These are phyloP conservation scores for Grosmannia huntii DNA, from an alignment of 2,329 filamentous ascomycete genomes.

Conservation along the genomic window DNA sequence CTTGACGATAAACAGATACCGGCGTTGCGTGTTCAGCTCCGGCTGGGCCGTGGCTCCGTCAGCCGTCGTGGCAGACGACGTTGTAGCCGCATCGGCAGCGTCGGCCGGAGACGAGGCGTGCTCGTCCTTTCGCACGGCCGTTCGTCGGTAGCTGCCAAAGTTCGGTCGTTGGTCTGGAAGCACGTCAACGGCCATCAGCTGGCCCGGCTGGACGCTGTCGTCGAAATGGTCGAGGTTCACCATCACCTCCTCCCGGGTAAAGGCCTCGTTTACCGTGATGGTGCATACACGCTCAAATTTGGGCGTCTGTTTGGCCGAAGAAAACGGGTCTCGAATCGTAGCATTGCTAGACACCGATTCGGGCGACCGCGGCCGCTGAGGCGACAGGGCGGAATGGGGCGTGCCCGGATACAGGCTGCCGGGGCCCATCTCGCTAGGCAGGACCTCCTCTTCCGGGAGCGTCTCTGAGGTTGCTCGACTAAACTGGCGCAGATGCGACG, in stretches of 20 bases:
- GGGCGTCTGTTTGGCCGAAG: conserved; percentile 10
- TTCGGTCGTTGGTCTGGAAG: conserved; percentile 26
- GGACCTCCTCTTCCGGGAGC: background rate
- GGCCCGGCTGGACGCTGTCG: conserved; percentile 48
- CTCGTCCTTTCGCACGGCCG: conserved; percentile 13
- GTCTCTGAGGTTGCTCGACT: conserved; percentile 20
- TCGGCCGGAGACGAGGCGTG: background rate
- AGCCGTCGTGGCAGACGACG: background rate
- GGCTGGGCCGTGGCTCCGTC: conserved; percentile 5
- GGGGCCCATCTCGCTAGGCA: background rate
- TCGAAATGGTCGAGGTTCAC: conserved; percentile 63
- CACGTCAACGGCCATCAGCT: conserved; percentile 60
- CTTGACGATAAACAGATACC: conserved; percentile 61
- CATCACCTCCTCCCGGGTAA: conserved; percentile 66
- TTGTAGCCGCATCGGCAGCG: background rate
- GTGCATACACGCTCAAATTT: conserved; percentile 35
- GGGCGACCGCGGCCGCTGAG: conserved; percentile 27
- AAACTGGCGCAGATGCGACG: conserved; percentile 39
- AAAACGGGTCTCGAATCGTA: conserved; percentile 24
- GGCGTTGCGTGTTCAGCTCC: conserved; percentile 15
- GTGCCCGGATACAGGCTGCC: background rate
- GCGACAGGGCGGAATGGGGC: conserved; percentile 14
- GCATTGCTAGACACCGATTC: conserved; percentile 38
- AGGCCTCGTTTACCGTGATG: conserved; percentile 56
- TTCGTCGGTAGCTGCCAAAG: background rate